These are phyloP conservation scores for Fusarium floridanum DNA, from an alignment of 2,329 filamentous ascomycete species.

Conservation along the genomic window DNA sequence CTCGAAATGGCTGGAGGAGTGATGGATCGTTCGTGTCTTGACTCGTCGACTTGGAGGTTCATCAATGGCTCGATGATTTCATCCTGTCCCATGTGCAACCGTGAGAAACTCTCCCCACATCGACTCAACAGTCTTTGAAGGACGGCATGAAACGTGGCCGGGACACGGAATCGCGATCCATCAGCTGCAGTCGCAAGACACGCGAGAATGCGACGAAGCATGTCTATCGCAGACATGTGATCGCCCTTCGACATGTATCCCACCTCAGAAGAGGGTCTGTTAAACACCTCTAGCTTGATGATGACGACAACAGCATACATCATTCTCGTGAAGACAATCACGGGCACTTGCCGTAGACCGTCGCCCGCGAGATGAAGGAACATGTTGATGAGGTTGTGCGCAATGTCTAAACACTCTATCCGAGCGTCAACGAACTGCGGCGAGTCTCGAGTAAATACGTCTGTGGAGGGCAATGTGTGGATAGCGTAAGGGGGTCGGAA, in stretches of 20 bases:
- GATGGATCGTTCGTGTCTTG: background rate
- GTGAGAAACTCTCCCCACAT: constrained; percentile 4
- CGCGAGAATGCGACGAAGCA: background rate
- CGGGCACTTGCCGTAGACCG: constrained; percentile 1
- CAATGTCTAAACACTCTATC: constrained; percentile 6
- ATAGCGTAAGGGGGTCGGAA: constrained; percentile 29
- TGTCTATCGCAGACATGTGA: background rate
- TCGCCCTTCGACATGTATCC: background rate
- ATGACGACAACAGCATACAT: constrained; percentile 13
- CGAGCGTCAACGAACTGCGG: background rate
- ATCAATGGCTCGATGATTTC: constrained; percentile 19
- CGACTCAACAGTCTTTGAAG: constrained; percentile 9
- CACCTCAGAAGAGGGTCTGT: background rate
- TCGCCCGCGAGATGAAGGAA: constrained; percentile 7
- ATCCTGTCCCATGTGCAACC: constrained; percentile 3
- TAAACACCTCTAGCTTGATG: constrained; percentile 17
- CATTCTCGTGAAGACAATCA: constrained; percentile 26
- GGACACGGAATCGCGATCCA: background rate
- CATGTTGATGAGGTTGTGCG: background rate
- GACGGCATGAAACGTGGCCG: constrained; percentile 6
- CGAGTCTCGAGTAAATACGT: background rate
- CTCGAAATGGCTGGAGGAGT: background rate
- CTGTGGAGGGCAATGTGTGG: background rate
- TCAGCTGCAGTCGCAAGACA: background rate
- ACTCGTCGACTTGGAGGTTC: constrained; percentile 3